These are phyloP conservation scores for Trichocomaceae sp. DNA, from an alignment of 2,329 filamentous ascomycete genomes.

Conservation along the genomic window DNA sequence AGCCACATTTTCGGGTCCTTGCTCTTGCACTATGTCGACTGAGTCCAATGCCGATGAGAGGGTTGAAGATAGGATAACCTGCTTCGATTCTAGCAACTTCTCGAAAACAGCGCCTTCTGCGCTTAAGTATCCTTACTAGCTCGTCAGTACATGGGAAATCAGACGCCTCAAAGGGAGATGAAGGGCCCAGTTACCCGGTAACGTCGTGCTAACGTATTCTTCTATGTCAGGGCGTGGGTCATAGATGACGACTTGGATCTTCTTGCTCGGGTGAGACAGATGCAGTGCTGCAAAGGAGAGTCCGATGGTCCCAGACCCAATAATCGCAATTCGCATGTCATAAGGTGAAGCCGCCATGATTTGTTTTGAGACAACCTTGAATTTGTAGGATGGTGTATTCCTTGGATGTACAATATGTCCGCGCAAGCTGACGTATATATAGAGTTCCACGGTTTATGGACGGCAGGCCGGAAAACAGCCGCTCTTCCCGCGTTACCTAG, in stretches of 20 bases:
- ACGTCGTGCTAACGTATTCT: slow-evolving; percentile 37
- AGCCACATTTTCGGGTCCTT: slow-evolving; percentile 48
- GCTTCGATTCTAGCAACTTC: slow-evolving; percentile 13
- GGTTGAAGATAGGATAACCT: slow-evolving; percentile 32
- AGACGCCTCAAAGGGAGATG: background rate
- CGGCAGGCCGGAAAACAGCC: background rate
- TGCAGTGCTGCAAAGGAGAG: slow-evolving; percentile 48
- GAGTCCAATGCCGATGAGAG: slow-evolving; percentile 37
- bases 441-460: background rate
- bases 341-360: background rate
- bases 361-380: background rate
- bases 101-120: background rate
- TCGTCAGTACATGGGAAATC: background rate
- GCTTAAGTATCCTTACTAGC: slow-evolving; percentile 5
- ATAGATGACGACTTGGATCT: slow-evolving; percentile 30
- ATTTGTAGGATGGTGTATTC: background rate
- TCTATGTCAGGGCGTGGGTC: slow-evolving; percentile 46
- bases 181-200: slow-evolving; percentile 25
- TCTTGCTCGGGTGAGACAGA: slow-evolving; percentile 16
- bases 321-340: slow-evolving; percentile 27
- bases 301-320: slow-evolving; percentile 46
- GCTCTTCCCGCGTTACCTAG: background rate
- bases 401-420: background rate
- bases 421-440: background rate
- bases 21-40: slow-evolving; percentile 53